Evolutionary conservation across 129 eudicot species (phyloP).

Genomic region (Centella asiatica): DNA sequence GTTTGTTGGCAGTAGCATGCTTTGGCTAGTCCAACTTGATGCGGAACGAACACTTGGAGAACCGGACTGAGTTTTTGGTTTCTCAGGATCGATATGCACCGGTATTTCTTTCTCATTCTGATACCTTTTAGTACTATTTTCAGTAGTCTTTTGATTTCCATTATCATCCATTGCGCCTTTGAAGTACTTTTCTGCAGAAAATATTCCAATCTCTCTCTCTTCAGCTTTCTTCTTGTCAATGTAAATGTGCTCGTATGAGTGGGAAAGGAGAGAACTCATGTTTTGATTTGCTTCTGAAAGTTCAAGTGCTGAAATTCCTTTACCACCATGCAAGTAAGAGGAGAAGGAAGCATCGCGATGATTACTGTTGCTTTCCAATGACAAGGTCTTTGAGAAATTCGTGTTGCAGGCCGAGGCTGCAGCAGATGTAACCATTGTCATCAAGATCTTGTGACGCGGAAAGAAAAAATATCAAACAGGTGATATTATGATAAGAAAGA

Average conservation of each 20-base stretch:
- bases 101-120: conserved; percentile 19
- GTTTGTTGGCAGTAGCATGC: conserved; percentile 35
- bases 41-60: conserved; percentile 65
- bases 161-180: conserved; percentile 45
- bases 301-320: conserved; percentile 28
- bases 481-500: too few species aligned
- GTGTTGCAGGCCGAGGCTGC: conserved; percentile 25
- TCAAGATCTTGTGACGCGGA: not conserved
- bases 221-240: conserved; percentile 23
- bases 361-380: conserved; percentile 24
- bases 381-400: conserved; percentile 28
- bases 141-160: conserved; percentile 4
- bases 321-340: conserved; percentile 47
- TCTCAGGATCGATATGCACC: conserved; percentile 5
- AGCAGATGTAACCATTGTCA: conserved; percentile 31
- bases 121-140: not conserved
- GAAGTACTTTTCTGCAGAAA: conserved; percentile 84
- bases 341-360: conserved; percentile 58
- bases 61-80: conserved; percentile 23
- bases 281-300: conserved; percentile 14
- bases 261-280: conserved; percentile 9
- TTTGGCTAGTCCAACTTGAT: conserved; percentile 66
- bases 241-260: conserved; percentile 15
- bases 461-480: not conserved
- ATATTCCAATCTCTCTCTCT: conserved; percentile 64